Conservation (phyloP, 768 basidiomycete genomes). For the Lanmaoa pseudosensibilis region DNA sequence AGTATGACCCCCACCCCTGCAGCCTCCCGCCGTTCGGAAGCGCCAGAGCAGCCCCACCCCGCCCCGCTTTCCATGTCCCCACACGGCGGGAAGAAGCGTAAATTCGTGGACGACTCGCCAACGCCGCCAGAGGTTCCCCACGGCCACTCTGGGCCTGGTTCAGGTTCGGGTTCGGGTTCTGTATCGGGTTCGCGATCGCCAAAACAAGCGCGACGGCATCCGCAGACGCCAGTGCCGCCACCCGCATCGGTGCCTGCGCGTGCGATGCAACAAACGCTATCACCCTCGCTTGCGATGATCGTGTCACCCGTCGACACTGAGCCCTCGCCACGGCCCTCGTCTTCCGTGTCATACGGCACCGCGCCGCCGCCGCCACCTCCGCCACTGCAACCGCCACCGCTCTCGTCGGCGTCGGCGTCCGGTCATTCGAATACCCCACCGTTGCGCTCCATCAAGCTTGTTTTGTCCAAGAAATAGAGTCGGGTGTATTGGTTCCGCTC, state of each 20-base stretch:
- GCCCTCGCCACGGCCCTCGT: constrained; percentile 33
- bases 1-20: constrained; percentile 17
- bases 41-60: constrained; percentile 18
- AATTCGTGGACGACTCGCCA: constrained; percentile 36
- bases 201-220: constrained; percentile 35
- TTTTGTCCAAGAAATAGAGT: constrained; percentile 32
- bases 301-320: constrained; percentile 36
- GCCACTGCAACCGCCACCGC: constrained; percentile 8
- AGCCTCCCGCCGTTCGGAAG: constrained; percentile 25
- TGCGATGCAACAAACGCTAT: constrained; percentile 36
- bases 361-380: constrained; percentile 15
- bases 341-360: constrained; percentile 25
- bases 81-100: constrained; percentile 36
- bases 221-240: constrained; percentile 34
- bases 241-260: constrained; percentile 27
- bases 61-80: constrained; percentile 25
- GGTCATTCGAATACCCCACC: constrained; percentile 31
- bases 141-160: constrained; percentile 10
- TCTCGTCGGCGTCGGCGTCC: background rate
- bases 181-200: constrained; percentile 30
- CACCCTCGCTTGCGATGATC: constrained; percentile 37
- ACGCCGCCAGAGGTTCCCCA: constrained; percentile 21
- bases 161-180: constrained; percentile 13
- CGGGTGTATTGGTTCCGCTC: background rate
- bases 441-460: constrained; percentile 31